Base-by-base conservation (phyloP, 148 eudicot genomes). In the Salicornia ramosissima region DNA sequence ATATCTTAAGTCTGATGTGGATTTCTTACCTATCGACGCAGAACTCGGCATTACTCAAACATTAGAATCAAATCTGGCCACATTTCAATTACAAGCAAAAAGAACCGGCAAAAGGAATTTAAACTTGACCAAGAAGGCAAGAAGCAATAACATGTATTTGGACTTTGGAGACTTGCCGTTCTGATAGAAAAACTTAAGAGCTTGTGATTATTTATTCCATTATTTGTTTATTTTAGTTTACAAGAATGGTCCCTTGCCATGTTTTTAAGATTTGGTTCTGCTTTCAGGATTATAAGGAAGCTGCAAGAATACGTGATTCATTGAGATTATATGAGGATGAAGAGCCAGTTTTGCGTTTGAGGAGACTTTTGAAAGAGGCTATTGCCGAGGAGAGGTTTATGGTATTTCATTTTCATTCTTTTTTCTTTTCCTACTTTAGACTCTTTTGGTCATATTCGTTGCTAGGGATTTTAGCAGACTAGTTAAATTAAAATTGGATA, bases 241-340 rank as follows among this genome's bases (percentile, higher is more conserved):
- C 10, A 47, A 26, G 33, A 18, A 15, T 4, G 29, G 19, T 59
- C 14, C 18, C 30, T 22, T 21, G 22, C 39, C 45, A 18, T 11
- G 10, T 4, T 36, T 3, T 39, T 34, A 40, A 52, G 51, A 46
- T 59, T 25, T 57, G 53, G 51, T 67, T 42, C 14, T 74, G n/a
- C 57, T 40, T 77, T 68, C 67, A 92, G 98, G 91, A 92, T 78
- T 92, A 86, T 64, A 79, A 90, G 74, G 96, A 94, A 77, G 98
- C 98, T 18, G 98, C 98, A 11, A 84, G 98, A 75, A 71, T 94
- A 75, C 97, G 98, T 25, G 98, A 94, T 83, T 88, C 98, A 1
- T 75, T 94, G 81, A 90, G 79, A 74, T 47, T 74, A 22, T 90
- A 90, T 64, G 98, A 90, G 81, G 91, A 94, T 66, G 91, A 88